These are phyloP conservation scores for Acanthamoeba healyi DNA, from an alignment of 208 protist genomes.

Conservation along the genomic window DNA sequence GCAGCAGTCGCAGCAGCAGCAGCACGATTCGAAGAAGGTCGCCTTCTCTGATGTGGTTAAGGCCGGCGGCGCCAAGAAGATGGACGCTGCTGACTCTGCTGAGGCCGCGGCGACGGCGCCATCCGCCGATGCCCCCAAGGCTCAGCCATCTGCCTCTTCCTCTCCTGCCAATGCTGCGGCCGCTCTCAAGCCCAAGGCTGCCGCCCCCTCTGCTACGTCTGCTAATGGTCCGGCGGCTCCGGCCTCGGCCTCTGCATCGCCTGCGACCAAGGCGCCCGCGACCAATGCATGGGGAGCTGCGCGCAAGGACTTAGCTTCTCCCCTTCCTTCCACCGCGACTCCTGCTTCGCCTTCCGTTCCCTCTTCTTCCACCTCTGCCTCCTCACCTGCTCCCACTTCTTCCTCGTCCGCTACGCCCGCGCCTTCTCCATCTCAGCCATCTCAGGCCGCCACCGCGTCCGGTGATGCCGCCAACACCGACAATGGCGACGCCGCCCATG, in stretches of 20 bases:
- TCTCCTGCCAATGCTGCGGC: not conserved
- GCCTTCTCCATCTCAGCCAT: not conserved
- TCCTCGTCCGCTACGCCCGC: not conserved
- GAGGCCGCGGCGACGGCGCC: not conserved
- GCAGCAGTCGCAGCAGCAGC: slow-evolving; percentile 4
- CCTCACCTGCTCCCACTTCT: not conserved
- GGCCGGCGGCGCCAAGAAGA: not conserved
- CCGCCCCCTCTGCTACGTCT: not conserved
- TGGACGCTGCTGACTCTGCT: not conserved
- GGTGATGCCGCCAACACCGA: not conserved
- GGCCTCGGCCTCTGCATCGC: not conserved
- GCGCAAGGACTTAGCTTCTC: not conserved
- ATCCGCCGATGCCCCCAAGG: not conserved
- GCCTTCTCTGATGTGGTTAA: slow-evolving; percentile 9
- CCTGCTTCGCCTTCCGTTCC: not conserved
- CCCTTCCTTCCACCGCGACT: not conserved
- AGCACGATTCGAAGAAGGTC: not conserved
- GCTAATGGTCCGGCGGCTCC: not conserved
- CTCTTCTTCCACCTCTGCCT: not conserved
- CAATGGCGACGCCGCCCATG: not conserved
- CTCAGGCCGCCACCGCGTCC: not conserved
- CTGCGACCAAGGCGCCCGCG: not conserved
- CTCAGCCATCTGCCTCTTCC: not conserved
- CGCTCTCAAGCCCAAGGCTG: not conserved
- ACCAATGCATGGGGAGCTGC: not conserved